phyloP scores from a whole-genome alignment of 495 filamentous ascomycete species.

The Penicillium paradoxum region DNA sequence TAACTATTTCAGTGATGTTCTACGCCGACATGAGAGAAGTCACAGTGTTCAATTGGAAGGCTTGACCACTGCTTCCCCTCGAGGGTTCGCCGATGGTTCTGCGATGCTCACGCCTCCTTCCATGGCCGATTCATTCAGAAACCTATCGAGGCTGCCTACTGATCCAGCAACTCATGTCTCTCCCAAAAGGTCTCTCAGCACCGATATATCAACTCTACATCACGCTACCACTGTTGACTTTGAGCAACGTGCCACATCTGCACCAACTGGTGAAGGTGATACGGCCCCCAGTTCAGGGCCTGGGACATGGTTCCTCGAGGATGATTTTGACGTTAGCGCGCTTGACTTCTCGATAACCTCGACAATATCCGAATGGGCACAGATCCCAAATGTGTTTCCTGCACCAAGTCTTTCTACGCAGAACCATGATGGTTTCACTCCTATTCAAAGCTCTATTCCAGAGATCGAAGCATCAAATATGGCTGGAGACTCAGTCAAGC shows the following conservation, averaged over 20 bases:
- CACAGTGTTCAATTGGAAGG: conserved; percentile 5
- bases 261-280: neutral
- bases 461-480: neutral
- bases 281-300: conserved; percentile 5
- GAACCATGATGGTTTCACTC: neutral
- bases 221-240: neutral
- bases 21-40: conserved; percentile 22
- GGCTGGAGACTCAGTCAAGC: conserved; percentile 7
- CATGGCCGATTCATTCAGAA: neutral
- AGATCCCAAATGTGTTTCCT: conserved; percentile 9
- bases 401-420: neutral
- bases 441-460: conserved; percentile 1
- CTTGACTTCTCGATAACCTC: conserved; percentile 22
- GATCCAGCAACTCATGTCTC: neutral
- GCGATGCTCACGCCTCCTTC: conserved; percentile 1
- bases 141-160: neutral
- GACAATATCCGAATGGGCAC: conserved; percentile 24
- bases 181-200: neutral
- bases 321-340: conserved; percentile 24
- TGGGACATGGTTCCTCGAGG: conserved; percentile 20
- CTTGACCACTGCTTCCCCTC: neutral
- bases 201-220: neutral
- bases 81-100: neutral
- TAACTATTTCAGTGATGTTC: conserved; percentile 16
- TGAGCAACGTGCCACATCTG: neutral